phyloP scores from a whole-genome alignment of 495 filamentous ascomycete species.

The Aspergillus hancockii region DNA sequence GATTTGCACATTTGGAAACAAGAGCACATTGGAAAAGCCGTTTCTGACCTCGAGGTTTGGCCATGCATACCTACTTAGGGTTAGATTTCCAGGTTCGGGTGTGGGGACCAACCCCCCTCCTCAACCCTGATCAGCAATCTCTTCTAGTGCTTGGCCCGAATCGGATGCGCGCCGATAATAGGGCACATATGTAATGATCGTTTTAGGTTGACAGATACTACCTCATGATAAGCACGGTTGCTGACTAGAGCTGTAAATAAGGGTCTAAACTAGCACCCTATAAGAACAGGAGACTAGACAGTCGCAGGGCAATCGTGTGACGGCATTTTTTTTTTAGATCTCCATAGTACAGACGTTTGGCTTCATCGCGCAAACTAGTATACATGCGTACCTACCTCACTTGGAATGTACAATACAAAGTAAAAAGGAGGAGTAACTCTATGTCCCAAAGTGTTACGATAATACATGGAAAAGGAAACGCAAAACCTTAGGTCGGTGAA shows the following conservation, averaged over 20 bases:
- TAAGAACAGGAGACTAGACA: not conserved
- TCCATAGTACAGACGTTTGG: not conserved
- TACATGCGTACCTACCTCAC: too few relatives aligned
- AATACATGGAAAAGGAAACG: not conserved
- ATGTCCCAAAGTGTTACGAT: not conserved
- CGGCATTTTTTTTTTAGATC: not conserved
- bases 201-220: conserved; percentile 3
- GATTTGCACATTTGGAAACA: not conserved
- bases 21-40: conserved; percentile 3
- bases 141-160: conserved; percentile 6
- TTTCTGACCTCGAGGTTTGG: not conserved
- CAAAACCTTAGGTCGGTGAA: conserved; percentile 2
- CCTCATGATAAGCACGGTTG: not conserved
- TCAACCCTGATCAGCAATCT: conserved; percentile 10
- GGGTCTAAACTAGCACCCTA: not conserved
- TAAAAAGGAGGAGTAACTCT: not conserved
- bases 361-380: not conserved
- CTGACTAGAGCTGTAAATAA: not conserved
- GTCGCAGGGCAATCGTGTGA: not conserved
- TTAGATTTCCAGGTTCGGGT: conserved; percentile 1
- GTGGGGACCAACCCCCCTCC: not conserved
- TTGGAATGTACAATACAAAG: too few relatives aligned
- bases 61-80: not conserved
- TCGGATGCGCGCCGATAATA: conserved; percentile 1
- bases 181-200: conserved; percentile 1